Conservation (phyloP, 768 basidiomycete genomes). For the Gymnopilus dilepis region DNA sequence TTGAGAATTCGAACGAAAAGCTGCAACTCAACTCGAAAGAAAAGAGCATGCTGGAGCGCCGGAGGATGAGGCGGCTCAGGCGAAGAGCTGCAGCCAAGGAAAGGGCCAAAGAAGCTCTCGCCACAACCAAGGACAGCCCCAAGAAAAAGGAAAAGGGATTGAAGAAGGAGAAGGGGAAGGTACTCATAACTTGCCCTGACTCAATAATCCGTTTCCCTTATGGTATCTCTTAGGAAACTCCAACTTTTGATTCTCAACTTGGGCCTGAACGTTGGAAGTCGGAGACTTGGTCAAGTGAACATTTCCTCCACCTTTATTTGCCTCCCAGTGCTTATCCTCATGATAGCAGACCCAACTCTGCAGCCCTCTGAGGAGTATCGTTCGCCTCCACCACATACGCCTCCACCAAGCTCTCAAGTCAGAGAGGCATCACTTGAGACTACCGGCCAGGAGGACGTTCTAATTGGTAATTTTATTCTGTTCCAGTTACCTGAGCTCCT, state of each 20-base stretch:
- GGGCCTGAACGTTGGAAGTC: conserved; percentile 9
- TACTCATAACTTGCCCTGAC: not conserved
- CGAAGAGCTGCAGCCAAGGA: not conserved
- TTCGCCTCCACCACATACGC: conserved; percentile 9
- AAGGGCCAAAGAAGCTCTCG: too few relatives aligned
- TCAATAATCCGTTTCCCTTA: not conserved
- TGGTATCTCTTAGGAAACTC: not conserved
- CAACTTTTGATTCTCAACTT: conserved; percentile 4
- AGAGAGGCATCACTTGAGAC: not conserved
- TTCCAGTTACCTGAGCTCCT: too few relatives aligned
- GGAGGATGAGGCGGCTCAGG: not conserved
- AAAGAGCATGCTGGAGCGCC: not conserved
- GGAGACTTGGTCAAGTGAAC: conserved; percentile 10
- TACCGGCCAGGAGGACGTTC: not conserved
- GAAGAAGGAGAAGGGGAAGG: not conserved
- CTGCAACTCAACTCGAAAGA: not conserved
- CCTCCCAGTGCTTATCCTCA: not conserved
- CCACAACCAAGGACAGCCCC: not conserved
- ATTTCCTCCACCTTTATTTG: not conserved
- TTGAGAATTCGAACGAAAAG: not conserved
- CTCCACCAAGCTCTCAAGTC: not conserved
- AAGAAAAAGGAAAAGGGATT: not conserved
- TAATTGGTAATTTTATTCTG: not conserved
- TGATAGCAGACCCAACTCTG: not conserved
- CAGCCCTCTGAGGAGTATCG: not conserved